These are phyloP conservation scores for Rhodamnia argentea DNA, from an alignment of 345 rosid genomes.

Conservation along the genomic window DNA sequence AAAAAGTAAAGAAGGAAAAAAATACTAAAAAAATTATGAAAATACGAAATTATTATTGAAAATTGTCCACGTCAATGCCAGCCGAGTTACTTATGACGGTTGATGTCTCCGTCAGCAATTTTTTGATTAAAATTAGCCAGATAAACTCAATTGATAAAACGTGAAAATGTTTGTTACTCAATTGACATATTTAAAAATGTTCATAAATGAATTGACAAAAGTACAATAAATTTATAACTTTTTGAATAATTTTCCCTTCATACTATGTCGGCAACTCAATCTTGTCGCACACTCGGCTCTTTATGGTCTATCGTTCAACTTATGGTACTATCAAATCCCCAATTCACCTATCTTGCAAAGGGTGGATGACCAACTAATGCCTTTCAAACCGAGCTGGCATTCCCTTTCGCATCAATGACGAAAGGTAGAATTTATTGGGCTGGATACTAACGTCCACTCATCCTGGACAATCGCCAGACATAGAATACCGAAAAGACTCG, in stretches of 20 bases:
- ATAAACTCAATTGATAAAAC: too few species aligned
- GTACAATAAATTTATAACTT: too few species aligned
- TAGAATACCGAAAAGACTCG: neutral
- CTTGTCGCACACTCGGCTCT: neutral
- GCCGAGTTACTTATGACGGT: fast-evolving
- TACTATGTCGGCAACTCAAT: neutral
- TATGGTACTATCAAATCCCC: neutral
- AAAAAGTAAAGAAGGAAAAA: too few species aligned
- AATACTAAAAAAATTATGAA: too few species aligned
- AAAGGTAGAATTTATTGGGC: neutral
- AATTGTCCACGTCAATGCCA: too few species aligned
- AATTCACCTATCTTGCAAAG: neutral
- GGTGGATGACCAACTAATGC: neutral
- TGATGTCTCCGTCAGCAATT: too few species aligned
- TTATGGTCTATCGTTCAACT: neutral
- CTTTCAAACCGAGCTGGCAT: neutral
- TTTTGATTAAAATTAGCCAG: too few species aligned
- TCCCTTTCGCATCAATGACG: neutral
- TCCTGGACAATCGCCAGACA: neutral
- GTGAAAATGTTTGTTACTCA: too few species aligned
- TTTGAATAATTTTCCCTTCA: too few species aligned
- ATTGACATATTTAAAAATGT: too few species aligned
- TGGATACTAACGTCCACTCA: neutral
- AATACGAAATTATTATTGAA: too few species aligned
- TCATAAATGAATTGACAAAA: too few species aligned